phyloP scores from a whole-genome alignment of 164 flowering plant genomes.

The Chimonanthus salicifolius region DNA sequence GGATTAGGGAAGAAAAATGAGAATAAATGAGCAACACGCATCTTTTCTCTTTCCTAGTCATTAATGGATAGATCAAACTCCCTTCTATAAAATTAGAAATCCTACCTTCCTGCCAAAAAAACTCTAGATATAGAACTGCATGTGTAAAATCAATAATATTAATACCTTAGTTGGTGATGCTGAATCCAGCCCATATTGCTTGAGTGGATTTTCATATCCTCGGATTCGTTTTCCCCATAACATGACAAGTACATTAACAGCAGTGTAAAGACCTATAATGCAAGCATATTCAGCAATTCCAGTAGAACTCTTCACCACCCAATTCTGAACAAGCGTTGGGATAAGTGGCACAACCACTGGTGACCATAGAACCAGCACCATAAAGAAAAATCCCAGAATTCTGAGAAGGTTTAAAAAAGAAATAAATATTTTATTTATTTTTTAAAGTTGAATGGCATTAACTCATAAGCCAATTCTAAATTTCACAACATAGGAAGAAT shows the following conservation, averaged over 20 bases:
- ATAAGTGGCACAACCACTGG: conserved; percentile 80
- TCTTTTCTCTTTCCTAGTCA: too few relatives aligned
- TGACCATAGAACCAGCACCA: conserved; percentile 93
- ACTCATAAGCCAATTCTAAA: neutral
- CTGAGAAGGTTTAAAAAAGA: conserved; percentile 24
- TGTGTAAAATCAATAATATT: neutral
- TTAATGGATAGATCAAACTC: neutral
- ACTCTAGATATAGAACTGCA: neutral
- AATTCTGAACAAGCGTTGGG: conserved; percentile 73
- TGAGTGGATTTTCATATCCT: conserved; percentile 56
- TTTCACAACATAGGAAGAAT: too few relatives aligned
- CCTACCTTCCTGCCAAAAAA: neutral
- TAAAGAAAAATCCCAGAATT: conserved; percentile 63
- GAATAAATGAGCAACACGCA: too few relatives aligned
- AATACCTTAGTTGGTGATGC: conserved; percentile 52
- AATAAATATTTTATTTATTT: too few relatives aligned
- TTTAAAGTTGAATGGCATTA: neutral
- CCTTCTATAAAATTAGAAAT: neutral
- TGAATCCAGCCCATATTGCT: conserved; percentile 78
- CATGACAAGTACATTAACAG: conserved; percentile 55
- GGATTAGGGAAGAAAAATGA: too few relatives aligned
- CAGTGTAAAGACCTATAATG: conserved; percentile 62
- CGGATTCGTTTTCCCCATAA: conserved; percentile 88
- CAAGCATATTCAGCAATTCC: conserved; percentile 59
- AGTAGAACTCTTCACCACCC: conserved; percentile 54